Conservation (phyloP, 2,329 filamentous ascomycete genomes). For the Davidsoniella australis region DNA sequence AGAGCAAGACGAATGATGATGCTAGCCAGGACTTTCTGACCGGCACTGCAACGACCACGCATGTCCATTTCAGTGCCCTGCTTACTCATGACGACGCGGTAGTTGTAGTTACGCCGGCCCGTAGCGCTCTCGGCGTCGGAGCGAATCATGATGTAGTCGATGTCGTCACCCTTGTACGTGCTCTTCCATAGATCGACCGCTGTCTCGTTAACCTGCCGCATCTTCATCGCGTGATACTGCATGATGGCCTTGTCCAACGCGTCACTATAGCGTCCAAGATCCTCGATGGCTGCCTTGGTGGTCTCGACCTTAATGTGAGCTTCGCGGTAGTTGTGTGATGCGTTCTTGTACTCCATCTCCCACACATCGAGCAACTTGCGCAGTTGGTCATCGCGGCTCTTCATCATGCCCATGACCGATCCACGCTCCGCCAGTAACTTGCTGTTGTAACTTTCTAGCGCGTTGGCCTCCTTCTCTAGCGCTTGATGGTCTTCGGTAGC, state of each 20-base stretch:
- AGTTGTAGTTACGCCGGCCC: slow-evolving; percentile 79
- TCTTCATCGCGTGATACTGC: slow-evolving; percentile 90
- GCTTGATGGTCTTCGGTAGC: slow-evolving; percentile 67
- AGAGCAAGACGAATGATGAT: slow-evolving; percentile 96
- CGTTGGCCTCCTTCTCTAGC: slow-evolving; percentile 51
- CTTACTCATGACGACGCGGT: slow-evolving; percentile 95
- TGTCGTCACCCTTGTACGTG: slow-evolving; percentile 92
- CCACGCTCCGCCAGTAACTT: slow-evolving; percentile 55
- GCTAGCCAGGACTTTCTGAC: slow-evolving; percentile 87
- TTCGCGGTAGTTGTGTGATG: slow-evolving; percentile 65
- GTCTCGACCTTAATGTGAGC: slow-evolving; percentile 79
- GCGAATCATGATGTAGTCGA: slow-evolving; percentile 88
- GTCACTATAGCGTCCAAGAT: slow-evolving; percentile 63
- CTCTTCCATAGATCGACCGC: slow-evolving; percentile 92
- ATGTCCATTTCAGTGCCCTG: slow-evolving; percentile 98
- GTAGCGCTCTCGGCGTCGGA: slow-evolving; percentile 66
- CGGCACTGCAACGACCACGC: slow-evolving; percentile 90
- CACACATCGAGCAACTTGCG: slow-evolving; percentile 58
- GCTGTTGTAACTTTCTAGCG: slow-evolving; percentile 51
- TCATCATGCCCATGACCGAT: slow-evolving; percentile 60
- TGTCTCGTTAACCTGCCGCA: slow-evolving; percentile 95
- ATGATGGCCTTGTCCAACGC: slow-evolving; percentile 94
- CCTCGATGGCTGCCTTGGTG: slow-evolving; percentile 82
- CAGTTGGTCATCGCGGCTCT: slow-evolving; percentile 70
- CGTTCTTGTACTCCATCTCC: slow-evolving; percentile 73